These are phyloP conservation scores for Phytophthora aleatoria DNA, from an alignment of 352 stramenopile species.

Conservation along the genomic window DNA sequence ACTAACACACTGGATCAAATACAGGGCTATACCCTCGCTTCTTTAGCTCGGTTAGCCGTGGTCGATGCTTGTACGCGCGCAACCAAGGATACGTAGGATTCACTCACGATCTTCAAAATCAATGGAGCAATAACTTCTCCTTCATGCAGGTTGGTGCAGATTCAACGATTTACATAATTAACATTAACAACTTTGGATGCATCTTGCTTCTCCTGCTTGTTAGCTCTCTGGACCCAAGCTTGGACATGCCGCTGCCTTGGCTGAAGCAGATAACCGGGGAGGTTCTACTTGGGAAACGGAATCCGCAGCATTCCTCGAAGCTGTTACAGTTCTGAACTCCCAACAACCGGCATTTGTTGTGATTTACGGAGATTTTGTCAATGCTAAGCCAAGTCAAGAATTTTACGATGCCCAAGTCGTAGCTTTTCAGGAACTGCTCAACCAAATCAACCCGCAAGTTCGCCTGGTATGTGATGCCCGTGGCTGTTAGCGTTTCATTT, in stretches of 20 bases:
- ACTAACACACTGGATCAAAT: slow-evolving; percentile 10
- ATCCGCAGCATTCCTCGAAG: slow-evolving; percentile 45
- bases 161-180: not conserved
- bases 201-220: not conserved
- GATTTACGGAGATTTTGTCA: slow-evolving; percentile 69
- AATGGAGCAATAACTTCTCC: slow-evolving; percentile 67
- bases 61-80: slow-evolving; percentile 64
- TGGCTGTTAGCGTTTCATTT: not conserved
- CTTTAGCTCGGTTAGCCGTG: slow-evolving; percentile 49
- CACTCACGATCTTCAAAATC: slow-evolving; percentile 75
- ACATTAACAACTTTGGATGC: not conserved
- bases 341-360: slow-evolving; percentile 64
- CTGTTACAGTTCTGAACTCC: slow-evolving; percentile 54
- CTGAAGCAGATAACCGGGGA: slow-evolving; percentile 43
- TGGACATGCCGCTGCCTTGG: slow-evolving; percentile 33
- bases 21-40: slow-evolving; percentile 77
- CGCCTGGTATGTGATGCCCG: slow-evolving; percentile 49
- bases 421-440: slow-evolving; percentile 67
- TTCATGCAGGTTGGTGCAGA: slow-evolving; percentile 63
- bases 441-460: slow-evolving; percentile 57
- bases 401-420: slow-evolving; percentile 50
- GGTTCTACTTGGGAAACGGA: slow-evolving; percentile 57
- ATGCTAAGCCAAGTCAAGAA: slow-evolving; percentile 40
- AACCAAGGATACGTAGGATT: slow-evolving; percentile 65
- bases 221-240: slow-evolving; percentile 65